Percentiles rank a stretch among this genome's conserved stretches.
phyloP scores from a whole-genome alignment of 345 rosid genomes.

The Litchi chinensis region DNA sequence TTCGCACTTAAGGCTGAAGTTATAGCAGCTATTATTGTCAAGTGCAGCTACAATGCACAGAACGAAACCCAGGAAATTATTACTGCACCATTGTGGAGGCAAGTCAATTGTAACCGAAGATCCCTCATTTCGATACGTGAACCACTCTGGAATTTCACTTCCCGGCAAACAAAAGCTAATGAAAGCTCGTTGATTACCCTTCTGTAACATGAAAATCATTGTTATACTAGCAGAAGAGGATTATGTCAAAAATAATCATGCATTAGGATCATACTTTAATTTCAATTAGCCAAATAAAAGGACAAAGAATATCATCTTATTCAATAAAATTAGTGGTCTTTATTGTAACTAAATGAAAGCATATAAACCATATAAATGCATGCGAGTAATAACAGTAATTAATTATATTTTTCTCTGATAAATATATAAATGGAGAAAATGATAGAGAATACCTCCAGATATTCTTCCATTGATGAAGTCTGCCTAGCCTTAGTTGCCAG shows the following conservation, averaged over 20 bases:
- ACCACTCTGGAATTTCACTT: conserved; percentile 10
- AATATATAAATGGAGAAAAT: too few relatives aligned
- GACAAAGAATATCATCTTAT: too few relatives aligned
- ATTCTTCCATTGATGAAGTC: background rate
- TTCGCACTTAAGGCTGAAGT: background rate
- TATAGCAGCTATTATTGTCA: background rate
- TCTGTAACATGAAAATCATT: background rate
- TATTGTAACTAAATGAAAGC: too few relatives aligned
- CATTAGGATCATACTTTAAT: too few relatives aligned
- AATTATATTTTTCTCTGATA: too few relatives aligned
- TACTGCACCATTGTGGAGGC: background rate
- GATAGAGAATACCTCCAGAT: background rate
- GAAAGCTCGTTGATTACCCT: background rate
- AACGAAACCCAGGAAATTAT: background rate
- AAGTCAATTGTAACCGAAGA: background rate
- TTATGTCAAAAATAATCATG: too few relatives aligned
- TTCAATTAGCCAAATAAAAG: too few relatives aligned
- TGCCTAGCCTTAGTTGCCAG: background rate
- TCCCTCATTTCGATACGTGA: background rate
- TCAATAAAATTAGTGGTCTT: too few relatives aligned
- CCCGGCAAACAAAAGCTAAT: background rate
- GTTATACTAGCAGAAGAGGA: too few relatives aligned
- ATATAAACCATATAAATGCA: too few relatives aligned
- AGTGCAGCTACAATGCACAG: background rate
- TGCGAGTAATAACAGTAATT: too few relatives aligned